phyloP scores from a whole-genome alignment of 1,284 basidiomycete species.

The Papiliotrema fonsecae region DNA sequence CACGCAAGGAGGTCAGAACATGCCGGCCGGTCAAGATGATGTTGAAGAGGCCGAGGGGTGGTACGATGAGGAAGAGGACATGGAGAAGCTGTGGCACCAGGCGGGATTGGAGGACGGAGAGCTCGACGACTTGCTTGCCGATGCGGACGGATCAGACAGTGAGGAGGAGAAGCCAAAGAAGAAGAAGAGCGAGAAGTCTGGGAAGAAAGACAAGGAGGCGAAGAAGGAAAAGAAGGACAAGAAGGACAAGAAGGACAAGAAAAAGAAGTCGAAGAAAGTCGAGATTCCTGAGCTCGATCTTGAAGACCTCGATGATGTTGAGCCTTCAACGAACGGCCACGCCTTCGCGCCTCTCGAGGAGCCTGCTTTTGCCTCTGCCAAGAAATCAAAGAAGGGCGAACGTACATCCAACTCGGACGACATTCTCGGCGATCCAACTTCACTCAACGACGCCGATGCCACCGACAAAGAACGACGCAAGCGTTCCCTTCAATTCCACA shows the following conservation, averaged over 20 bases:
- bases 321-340: slow-evolving; percentile 19
- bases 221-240: slow-evolving; percentile 45
- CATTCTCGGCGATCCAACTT: slow-evolving; percentile 68
- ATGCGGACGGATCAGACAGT: slow-evolving; percentile 19
- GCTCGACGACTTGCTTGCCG: slow-evolving; percentile 33
- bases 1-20: slow-evolving; percentile 7
- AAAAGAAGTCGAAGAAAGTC: slow-evolving; percentile 22
- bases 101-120: slow-evolving; percentile 42
- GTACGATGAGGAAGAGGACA: slow-evolving; percentile 29
- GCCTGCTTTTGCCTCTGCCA: slow-evolving; percentile 27
- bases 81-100: slow-evolving; percentile 32
- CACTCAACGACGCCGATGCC: slow-evolving; percentile 65
- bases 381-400: slow-evolving; percentile 23
- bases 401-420: slow-evolving; percentile 50
- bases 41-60: slow-evolving; percentile 21
- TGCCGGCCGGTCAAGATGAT: slow-evolving; percentile 10
- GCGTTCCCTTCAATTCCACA: slow-evolving; percentile 83
- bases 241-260: slow-evolving; percentile 26
- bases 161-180: slow-evolving; percentile 33
- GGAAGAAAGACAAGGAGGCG: slow-evolving; percentile 21
- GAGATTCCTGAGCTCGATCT: slow-evolving; percentile 13
- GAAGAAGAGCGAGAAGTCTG: slow-evolving; percentile 38
- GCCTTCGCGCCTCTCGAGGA: slow-evolving; percentile 33
- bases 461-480: slow-evolving; percentile 75
- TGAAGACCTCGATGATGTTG: slow-evolving; percentile 25